Evolutionary conservation across 495 filamentous ascomycete genomes (phyloP).

Genomic region (Usnea hakonensis): DNA sequence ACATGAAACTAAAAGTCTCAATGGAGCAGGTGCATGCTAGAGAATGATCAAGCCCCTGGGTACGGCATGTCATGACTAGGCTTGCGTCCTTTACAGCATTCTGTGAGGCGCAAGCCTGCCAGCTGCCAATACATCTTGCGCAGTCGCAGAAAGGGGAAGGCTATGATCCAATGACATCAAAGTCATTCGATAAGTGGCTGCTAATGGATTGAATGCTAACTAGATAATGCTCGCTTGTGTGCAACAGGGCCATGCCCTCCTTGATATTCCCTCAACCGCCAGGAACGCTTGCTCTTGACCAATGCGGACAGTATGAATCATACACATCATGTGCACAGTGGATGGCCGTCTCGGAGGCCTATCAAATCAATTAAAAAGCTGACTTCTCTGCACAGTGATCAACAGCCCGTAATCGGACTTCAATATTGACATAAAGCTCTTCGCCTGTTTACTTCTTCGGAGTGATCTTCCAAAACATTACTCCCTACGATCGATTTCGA

Average conservation of each 20-base stretch:
- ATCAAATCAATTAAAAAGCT: slow-evolving; percentile 1
- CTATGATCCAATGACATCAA: background rate
- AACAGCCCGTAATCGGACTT: background rate
- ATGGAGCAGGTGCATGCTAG: background rate
- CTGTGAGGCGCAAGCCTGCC: background rate
- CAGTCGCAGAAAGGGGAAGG: background rate
- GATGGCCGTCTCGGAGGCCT: background rate
- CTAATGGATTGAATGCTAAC: background rate
- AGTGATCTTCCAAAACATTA: background rate
- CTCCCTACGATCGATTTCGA: background rate
- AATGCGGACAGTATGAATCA: background rate
- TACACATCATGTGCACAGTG: background rate
- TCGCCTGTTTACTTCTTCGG: background rate
- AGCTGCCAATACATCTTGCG: background rate
- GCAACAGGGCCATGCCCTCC: background rate
- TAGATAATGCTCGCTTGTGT: background rate
- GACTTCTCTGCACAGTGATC: background rate
- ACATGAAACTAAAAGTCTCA: background rate
- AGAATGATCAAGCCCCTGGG: background rate
- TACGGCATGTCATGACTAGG: background rate
- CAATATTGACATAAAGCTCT: background rate
- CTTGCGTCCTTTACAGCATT: background rate
- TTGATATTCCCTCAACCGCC: background rate
- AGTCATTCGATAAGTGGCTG: background rate
- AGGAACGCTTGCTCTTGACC: background rate